Base-by-base conservation (phyloP, 805 yeast species). In the Tetrapisispora iriomotensis region DNA sequence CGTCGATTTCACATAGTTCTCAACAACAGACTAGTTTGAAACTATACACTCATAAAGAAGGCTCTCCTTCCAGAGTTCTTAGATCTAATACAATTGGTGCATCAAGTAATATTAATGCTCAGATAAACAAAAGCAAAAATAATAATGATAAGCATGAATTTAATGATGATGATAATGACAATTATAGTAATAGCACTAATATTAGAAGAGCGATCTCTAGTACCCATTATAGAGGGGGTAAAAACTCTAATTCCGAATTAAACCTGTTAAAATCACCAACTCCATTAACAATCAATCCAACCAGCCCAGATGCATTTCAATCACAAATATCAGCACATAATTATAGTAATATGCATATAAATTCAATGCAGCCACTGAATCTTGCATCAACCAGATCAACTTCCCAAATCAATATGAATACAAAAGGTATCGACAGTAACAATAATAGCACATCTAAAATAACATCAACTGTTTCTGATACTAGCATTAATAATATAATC, bases 41-140 rank as follows among this genome's bases (percentile, higher is more conserved):
- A 17, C 17, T 33, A 33, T 23, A 23, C 13, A 33, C 13, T 12
- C 20, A 22, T 24, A n/a, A 12, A 8, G 18, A 21, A 33, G 24
- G 24, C 24, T 33, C 36, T 9, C 36, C 36, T 22, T 33, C 36
- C 2, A 33, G 24, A 23, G 26, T 33, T 3, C 3, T 23, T 15
- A 33, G 36, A 23, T 33, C 36, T 6, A 33, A 33, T 23, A 33
- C 36, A 6, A 33, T 33, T n/a, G 36, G 36, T 4, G 26, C 22
- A 12, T 8, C 29, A 9, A 23, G 22, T 9, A 33, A 33, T 17
- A 13, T 33, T 15, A 33, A 23, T 15, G 36, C 28, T 15, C 36
- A 33, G 19, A 3, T 33, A 9, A 24, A 15, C n/a, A n/a, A n/a
- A n/a, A n/a, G n/a, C n/a, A n/a, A n/a, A n/a, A n/a, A n/a, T n/a